Base-by-base conservation (phyloP, 202 grass and related monocot genomes). In the Carex arenaria region DNA sequence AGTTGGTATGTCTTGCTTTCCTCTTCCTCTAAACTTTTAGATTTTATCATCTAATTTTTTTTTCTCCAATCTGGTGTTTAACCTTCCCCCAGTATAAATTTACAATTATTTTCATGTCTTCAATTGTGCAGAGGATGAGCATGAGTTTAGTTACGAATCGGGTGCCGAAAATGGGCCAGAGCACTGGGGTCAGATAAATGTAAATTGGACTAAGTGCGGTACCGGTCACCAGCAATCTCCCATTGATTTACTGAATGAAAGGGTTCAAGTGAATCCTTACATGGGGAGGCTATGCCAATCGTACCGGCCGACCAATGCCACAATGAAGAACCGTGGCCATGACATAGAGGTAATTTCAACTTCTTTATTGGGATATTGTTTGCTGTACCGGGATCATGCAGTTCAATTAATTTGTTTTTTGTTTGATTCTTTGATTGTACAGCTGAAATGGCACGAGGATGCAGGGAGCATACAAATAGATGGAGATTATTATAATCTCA, bases 301-400 rank as follows among this genome's bases (percentile, higher is more conserved):
- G 52, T 97, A 97, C 85, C 56, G 5, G 40, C 19, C 90, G 2
- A 73, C 75, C 26, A 8, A 82, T 4, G 92, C 90, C 8, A 72
- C 72, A 49, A 65, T 97, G 68, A 85, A 87, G 84, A 94, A 97
- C 68, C 91, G 94, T 52, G 94, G 90, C 84, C 92, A 97, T 55
- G 94, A 97, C 38, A 89, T 94, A 79, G 92, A 91, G 90, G 88
- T 92, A 15, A 18, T 26, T 6, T 11, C 3, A 28, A 26, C 1
- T 22, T 56, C 10, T 9, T 75, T 77, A 45, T 45, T 45, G 15
- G 3, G 11, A 28, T 3, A 34, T 19, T 53, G 12, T 65, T 76
- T 65, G 54, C 8, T 55, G 62, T 14, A 45, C 0, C 10, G 6
- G 7, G 20, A 28, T 0, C 0, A 10, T 83, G 65, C 36, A 60